Conservation (phyloP, 1,284 basidiomycete species). For the Austropuccinia psidii region DNA sequence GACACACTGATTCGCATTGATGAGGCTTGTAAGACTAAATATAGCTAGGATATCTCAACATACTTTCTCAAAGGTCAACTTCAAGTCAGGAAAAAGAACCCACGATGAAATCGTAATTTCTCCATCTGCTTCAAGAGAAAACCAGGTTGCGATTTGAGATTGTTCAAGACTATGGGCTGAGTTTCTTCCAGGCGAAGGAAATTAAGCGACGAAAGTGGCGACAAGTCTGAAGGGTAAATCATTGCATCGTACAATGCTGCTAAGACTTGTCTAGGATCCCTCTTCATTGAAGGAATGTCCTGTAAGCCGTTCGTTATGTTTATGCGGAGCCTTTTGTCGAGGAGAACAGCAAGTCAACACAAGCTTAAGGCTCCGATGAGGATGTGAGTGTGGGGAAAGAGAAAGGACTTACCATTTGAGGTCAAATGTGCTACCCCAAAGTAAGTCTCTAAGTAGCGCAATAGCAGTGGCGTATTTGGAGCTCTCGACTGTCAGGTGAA, state of each 20-base stretch:
- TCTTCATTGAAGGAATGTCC: conserved; percentile 83
- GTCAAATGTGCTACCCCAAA: conserved; percentile 74
- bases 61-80: no score
- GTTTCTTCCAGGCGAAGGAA: conserved; percentile 70
- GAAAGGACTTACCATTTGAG: no score
- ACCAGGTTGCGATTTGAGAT: conserved; percentile 66
- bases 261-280: conserved; percentile 74
- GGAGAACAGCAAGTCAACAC: no score
- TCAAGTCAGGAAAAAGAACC: no score
- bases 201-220: conserved; percentile 64
- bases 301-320: conserved; percentile 82
- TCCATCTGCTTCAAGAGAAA: conserved; percentile 66
- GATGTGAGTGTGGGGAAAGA: no score
- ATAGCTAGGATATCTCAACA: no score
- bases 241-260: conserved; percentile 64
- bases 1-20: conserved; percentile 78
- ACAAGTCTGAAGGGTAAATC: conserved; percentile 57
- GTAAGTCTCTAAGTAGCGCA: conserved; percentile 79
- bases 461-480: conserved; percentile 72
- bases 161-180: conserved; percentile 65
- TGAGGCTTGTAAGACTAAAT: conserved; percentile 72
- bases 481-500: conserved; percentile 76
- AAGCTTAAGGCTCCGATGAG: no score
- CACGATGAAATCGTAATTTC: conserved; percentile 61
- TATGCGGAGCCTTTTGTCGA: conserved; percentile 79